Base-by-base conservation (phyloP, 805 yeast species). In the Wickerhamiella hasegawae region DNA sequence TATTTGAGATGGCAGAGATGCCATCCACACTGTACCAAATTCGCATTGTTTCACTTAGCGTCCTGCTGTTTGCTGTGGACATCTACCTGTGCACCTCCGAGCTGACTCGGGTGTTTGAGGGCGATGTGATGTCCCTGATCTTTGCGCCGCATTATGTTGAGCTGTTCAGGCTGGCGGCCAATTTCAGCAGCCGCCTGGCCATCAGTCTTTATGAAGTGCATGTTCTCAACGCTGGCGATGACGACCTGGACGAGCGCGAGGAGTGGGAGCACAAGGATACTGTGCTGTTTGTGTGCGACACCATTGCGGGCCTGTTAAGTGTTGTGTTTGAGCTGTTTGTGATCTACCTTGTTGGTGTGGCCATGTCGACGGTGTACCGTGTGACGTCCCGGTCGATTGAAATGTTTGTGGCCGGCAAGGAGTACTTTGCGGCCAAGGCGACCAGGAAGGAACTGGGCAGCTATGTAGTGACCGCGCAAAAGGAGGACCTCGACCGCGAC, bases 221-320 rank as follows among this genome's bases (percentile, higher is more conserved):
- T 12, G n/a, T 31, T 16, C 18, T 17, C n/a, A 19, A 19, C 23
- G 18, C 18, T 12, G 27, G 15, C 11, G 39, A 32, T 3, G 28
- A 21, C 5, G 37, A 35, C 19, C 4, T 64, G 39, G 66, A 62
- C 8, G 76, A 69, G 14, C 92, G 76, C 26, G 74, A 69, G 21
- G 59, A 65, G 1, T 76, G 94, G 85, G 94, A 84, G 47, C 32
- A 24, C 60, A 65, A 27, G 77, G 81, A 54, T 63, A 71, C 5
- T 58, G 71, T 50, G 68, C 67, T 70, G 41, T 75, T 79, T 46
- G 48, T 66, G 3, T 58, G 79, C 15, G 76, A 76, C n/a, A 63
- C 39, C 28, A n/a, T 18, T 8, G 15, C 33, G 9, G 27, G 28
- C 24, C 3, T n/a, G 17, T n/a, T 25, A 4, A 14, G 21, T 24